Percentiles rank a stretch among this genome's conserved stretches.
Conservation (phyloP, 1,284 basidiomycete genomes). For the Naganishia cerealis region DNA sequence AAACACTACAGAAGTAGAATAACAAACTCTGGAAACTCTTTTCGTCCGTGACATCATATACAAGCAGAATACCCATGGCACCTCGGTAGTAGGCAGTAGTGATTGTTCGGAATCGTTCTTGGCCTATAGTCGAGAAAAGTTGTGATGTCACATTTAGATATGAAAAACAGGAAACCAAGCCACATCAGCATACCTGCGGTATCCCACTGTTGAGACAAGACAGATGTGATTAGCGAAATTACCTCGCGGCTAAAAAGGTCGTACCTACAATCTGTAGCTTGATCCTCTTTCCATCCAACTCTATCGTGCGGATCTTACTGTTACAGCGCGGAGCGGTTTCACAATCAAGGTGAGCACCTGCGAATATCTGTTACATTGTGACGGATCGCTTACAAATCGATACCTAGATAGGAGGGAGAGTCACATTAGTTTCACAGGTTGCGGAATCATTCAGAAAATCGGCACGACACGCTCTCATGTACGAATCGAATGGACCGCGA, state of each 20-base stretch:
- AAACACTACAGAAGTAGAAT: neutral
- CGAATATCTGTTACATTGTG: neutral
- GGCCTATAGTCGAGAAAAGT: conserved; percentile 57
- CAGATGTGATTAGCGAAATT: neutral
- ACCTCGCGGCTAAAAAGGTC: neutral
- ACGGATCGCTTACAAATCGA: conserved; percentile 49
- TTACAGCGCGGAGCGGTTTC: neutral
- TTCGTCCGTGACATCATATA: conserved; percentile 98
- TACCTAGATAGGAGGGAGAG: conserved; percentile 38
- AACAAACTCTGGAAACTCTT: conserved; percentile 91
- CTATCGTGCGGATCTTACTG: conserved; percentile 81
- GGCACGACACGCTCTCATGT: neutral
- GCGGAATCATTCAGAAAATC: neutral
- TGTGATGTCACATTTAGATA: neutral
- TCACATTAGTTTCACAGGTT: neutral
- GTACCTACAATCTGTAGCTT: conserved; percentile 87
- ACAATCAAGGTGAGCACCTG: neutral
- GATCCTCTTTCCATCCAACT: conserved; percentile 91
- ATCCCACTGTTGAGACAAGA: conserved; percentile 71
- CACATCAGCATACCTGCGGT: conserved; percentile 66
- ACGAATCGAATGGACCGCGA: neutral
- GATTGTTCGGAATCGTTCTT: conserved; percentile 98
- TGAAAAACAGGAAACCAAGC: conserved; percentile 27
- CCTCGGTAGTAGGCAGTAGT: conserved; percentile 99
- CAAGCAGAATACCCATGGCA: conserved; percentile 97